Percentiles rank a stretch among this genome's conserved stretches.
These are phyloP conservation scores for Tremellales sp. DNA, from an alignment of 1,284 basidiomycete species.

Conservation along the genomic window DNA sequence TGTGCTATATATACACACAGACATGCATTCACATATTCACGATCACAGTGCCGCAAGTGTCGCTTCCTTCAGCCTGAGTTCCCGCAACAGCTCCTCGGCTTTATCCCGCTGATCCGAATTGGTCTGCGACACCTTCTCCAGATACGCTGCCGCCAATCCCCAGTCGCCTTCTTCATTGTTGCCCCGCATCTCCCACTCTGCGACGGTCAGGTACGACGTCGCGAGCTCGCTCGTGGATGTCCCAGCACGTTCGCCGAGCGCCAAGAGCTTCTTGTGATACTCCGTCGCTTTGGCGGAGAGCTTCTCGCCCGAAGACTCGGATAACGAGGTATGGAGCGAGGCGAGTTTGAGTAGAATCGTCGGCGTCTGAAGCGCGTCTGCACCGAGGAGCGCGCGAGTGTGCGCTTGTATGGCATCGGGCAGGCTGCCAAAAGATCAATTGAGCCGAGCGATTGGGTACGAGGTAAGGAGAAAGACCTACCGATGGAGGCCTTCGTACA, in stretches of 20 bases:
- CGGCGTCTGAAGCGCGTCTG: conserved; percentile 71
- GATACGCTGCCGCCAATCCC: conserved; percentile 51
- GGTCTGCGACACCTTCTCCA: conserved; percentile 67
- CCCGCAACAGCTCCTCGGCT: conserved; percentile 36
- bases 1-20: too few species aligned
- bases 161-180: conserved; percentile 28
- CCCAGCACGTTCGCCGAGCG: conserved; percentile 64
- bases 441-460: too few species aligned
- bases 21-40: too few species aligned
- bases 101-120: conserved; percentile 41
- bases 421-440: conserved; percentile 52
- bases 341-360: conserved; percentile 70
- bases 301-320: conserved; percentile 55
- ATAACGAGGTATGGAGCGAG: conserved; percentile 55
- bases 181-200: conserved; percentile 63
- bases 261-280: conserved; percentile 55
- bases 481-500: conserved; percentile 87
- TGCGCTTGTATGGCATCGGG: conserved; percentile 84
- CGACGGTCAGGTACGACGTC: conserved; percentile 73
- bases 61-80: conserved; percentile 35
- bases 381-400: conserved; percentile 79
- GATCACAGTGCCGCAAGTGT: conserved; percentile 18
- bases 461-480: too few species aligned
- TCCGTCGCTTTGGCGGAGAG: conserved; percentile 17
- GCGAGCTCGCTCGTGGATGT: conserved; percentile 62